Percentiles rank a stretch among this genome's conserved stretches.
Evolutionary conservation across 345 rosid species (phyloP).

Genomic region (Euphorbia tirucalli): DNA sequence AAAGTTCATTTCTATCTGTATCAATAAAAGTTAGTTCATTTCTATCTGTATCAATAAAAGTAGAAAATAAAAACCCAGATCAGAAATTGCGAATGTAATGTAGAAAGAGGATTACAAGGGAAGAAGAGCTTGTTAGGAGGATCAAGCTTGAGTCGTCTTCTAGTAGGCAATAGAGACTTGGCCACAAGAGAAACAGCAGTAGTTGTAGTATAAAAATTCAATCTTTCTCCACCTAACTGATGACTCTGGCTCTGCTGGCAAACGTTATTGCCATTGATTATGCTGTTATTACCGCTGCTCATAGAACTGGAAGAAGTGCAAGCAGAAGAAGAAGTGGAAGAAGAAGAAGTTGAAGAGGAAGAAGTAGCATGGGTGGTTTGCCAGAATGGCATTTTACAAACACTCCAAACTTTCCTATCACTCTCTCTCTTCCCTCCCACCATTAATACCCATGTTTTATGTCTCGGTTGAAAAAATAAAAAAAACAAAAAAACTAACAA

Average conservation of each 20-base stretch:
- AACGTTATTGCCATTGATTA: constrained; percentile 15
- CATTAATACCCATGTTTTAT: constrained; percentile 31
- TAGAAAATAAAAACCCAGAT: constrained; percentile 12
- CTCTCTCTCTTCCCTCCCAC: constrained; percentile 34
- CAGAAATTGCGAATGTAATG: neutral
- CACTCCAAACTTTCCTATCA: constrained; percentile 41
- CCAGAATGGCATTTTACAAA: constrained; percentile 59
- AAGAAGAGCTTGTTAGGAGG: constrained; percentile 72
- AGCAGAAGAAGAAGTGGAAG: constrained; percentile 33
- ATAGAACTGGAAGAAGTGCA: constrained; percentile 29
- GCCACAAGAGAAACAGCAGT: constrained; percentile 52
- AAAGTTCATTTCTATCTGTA: neutral
- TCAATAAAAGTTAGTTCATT: neutral
- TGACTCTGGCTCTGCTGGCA: constrained; percentile 36
- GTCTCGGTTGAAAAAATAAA: neutral
- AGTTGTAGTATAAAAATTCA: constrained; percentile 32
- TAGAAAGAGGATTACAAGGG: constrained; percentile 41
- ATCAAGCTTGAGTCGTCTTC: constrained; percentile 71
- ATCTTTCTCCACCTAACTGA: constrained; percentile 33
- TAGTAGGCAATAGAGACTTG: constrained; percentile 60
- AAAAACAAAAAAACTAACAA: too few relatives aligned
- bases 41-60: neutral
- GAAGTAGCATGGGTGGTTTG: constrained; percentile 30
- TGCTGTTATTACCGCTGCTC: constrained; percentile 20
- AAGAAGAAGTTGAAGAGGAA: constrained; percentile 30